phyloP scores from a whole-genome alignment of 2,329 filamentous ascomycete species.

The Drechslerella coelobrocha region DNA sequence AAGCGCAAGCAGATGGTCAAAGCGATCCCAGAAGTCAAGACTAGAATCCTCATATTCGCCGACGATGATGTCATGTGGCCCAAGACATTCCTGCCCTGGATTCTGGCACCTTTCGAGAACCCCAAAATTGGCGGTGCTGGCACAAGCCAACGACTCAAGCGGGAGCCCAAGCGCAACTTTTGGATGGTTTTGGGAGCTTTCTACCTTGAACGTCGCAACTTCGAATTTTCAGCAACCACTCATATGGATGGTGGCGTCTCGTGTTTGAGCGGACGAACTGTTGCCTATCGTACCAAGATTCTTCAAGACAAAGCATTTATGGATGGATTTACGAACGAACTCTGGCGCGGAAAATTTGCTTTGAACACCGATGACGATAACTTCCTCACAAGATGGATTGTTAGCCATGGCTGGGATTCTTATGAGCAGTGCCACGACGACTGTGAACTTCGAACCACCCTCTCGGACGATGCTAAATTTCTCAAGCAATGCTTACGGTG shows the following conservation, averaged over 20 bases:
- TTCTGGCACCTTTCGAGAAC: conserved; percentile 90
- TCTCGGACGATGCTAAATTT: conserved; percentile 88
- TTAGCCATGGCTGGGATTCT: conserved; percentile 89
- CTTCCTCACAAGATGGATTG: conserved; percentile 95
- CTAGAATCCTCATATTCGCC: conserved; percentile 85
- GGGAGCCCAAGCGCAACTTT: conserved; percentile 69
- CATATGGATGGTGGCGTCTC: conserved; percentile 95
- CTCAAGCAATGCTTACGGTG: conserved; percentile 91
- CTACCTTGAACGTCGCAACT: conserved; percentile 92
- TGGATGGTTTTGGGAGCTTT: conserved; percentile 91
- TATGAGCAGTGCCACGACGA: conserved; percentile 93
- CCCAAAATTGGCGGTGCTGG: conserved; percentile 84
- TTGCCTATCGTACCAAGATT: conserved; percentile 88
- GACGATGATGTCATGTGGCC: conserved; percentile 97
- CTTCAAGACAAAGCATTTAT: conserved; percentile 84
- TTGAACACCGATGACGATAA: conserved; percentile 98
- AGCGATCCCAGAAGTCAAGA: conserved; percentile 83
- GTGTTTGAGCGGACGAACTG: conserved; percentile 92
- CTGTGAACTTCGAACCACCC: conserved; percentile 88
- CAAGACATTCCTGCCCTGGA: conserved; percentile 82
- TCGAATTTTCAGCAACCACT: conserved; percentile 94
- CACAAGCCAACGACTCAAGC: conserved; percentile 84
- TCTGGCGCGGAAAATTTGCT: conserved; percentile 79
- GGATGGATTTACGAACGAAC: conserved; percentile 87
- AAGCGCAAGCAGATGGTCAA: conserved; percentile 93